These are phyloP conservation scores for Cladosporium sp. DNA, from an alignment of 2,329 filamentous ascomycete genomes.

Conservation along the genomic window DNA sequence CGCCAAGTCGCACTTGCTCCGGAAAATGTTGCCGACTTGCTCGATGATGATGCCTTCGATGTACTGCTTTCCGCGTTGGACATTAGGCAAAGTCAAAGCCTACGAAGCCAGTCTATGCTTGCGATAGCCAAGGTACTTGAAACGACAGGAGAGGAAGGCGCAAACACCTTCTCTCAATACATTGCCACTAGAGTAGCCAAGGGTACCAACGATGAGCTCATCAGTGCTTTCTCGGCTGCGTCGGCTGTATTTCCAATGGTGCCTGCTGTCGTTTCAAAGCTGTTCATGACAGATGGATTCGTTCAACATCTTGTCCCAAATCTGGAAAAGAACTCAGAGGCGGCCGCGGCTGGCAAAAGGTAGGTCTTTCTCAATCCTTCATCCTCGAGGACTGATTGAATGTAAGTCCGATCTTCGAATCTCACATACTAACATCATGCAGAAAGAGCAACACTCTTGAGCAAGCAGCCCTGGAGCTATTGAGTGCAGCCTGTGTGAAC, in stretches of 20 bases:
- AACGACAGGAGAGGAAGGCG: slow-evolving; percentile 65
- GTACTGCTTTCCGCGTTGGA: slow-evolving; percentile 84
- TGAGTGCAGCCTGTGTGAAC: slow-evolving; percentile 89
- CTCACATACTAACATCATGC: slow-evolving; percentile 37
- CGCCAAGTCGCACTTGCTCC: slow-evolving; percentile 52
- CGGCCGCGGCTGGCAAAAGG: slow-evolving; percentile 28
- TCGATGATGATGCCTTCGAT: slow-evolving; percentile 73
- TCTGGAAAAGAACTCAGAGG: slow-evolving; percentile 57
- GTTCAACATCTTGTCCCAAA: slow-evolving; percentile 69
- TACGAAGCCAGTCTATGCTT: slow-evolving; percentile 77
- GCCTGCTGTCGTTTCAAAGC: slow-evolving; percentile 64
- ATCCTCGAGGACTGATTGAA: neutral
- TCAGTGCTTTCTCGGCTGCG: slow-evolving; percentile 89
- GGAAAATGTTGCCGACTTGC: slow-evolving; percentile 58
- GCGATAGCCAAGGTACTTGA: slow-evolving; percentile 80
- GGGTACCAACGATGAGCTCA: slow-evolving; percentile 80
- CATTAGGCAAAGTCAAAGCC: slow-evolving; percentile 66
- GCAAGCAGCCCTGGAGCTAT: slow-evolving; percentile 77
- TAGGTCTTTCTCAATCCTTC: neutral
- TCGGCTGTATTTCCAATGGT: slow-evolving; percentile 82
- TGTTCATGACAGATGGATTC: slow-evolving; percentile 89
- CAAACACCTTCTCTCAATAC: slow-evolving; percentile 61
- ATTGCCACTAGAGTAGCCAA: slow-evolving; percentile 67
- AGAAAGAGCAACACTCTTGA: slow-evolving; percentile 78
- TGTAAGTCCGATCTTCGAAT: slow-evolving; percentile 2